These are phyloP conservation scores for Blastobotrys buckinghamii DNA, from an alignment of 1,139 yeast species.

Conservation along the genomic window DNA sequence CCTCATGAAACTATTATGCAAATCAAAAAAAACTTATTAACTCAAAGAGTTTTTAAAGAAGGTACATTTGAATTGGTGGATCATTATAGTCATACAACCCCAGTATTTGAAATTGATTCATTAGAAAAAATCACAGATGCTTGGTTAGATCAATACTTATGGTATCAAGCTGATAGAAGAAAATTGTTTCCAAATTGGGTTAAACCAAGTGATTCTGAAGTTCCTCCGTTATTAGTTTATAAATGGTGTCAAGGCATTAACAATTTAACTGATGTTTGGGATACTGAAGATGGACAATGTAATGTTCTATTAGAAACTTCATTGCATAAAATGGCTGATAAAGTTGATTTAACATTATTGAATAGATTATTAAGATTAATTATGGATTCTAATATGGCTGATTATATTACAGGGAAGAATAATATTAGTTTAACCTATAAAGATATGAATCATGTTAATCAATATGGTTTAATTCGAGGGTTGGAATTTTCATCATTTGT, in stretches of 20 bases:
- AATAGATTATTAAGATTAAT: conserved; percentile 75
- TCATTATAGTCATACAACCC: conserved; percentile 74
- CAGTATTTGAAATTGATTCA: conserved; percentile 86
- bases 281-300: conserved; percentile 62
- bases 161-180: conserved; percentile 92
- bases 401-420: conserved; percentile 88
- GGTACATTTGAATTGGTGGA: conserved; percentile 90
- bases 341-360: conserved; percentile 79
- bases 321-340: conserved; percentile 67
- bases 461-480: conserved; percentile 82
- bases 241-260: conserved; percentile 97
- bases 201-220: conserved; percentile 90
- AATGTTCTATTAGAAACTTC: conserved; percentile 81
- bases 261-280: conserved; percentile 75
- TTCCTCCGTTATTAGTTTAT: conserved; percentile 85
- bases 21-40: conserved; percentile 71
- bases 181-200: conserved; percentile 93
- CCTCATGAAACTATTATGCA: conserved; percentile 91
- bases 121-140: conserved; percentile 95
- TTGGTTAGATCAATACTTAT: conserved; percentile 86
- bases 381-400: conserved; percentile 89
- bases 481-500: conserved; percentile 87
- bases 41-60: conserved; percentile 91
- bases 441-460: conserved; percentile 93
- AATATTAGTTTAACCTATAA: conserved; percentile 78